Conservation (phyloP, 164 flowering plant genomes). For the Sedum album region DNA sequence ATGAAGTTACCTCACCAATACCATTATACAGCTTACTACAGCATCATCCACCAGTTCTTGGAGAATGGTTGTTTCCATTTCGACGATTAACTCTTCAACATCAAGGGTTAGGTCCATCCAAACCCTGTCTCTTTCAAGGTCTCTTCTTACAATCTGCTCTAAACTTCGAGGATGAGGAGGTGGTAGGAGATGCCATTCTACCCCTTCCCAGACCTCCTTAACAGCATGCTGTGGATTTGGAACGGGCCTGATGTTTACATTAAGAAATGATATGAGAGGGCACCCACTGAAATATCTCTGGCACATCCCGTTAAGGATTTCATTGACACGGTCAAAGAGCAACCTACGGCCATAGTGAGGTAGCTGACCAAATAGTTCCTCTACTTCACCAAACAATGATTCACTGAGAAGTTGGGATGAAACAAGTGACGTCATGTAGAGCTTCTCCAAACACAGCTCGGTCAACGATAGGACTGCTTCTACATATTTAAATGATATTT, state of each 20-base stretch:
- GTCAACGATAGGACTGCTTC: constrained; percentile 49
- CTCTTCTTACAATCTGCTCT: constrained; percentile 58
- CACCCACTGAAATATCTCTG: constrained; percentile 31
- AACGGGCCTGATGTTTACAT: constrained; percentile 31
- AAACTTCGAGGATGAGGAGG: constrained; percentile 32
- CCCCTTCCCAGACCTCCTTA: constrained; percentile 47
- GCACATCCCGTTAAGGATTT: constrained; percentile 56
- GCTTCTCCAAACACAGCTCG: constrained; percentile 45
- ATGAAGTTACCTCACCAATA: not conserved
- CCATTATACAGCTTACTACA: constrained; percentile 26
- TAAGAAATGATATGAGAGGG: constrained; percentile 39
- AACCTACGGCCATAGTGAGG: constrained; percentile 37
- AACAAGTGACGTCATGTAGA: constrained; percentile 28
- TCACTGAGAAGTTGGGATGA: constrained; percentile 50
- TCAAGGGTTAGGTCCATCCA: constrained; percentile 68
- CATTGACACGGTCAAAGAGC: constrained; percentile 68
- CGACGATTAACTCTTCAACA: constrained; percentile 35
- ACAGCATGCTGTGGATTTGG: constrained; percentile 35
- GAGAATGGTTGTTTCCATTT: constrained; percentile 48
- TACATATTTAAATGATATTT: constrained; percentile 44
- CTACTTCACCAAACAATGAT: constrained; percentile 46
- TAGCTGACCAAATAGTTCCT: constrained; percentile 33
- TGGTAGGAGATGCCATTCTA: constrained; percentile 41
- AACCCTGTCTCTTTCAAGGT: constrained; percentile 41
- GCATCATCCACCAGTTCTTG: constrained; percentile 58